Conservation (phyloP, 306 rosid genomes). For the Cucurbita ficifolia region DNA sequence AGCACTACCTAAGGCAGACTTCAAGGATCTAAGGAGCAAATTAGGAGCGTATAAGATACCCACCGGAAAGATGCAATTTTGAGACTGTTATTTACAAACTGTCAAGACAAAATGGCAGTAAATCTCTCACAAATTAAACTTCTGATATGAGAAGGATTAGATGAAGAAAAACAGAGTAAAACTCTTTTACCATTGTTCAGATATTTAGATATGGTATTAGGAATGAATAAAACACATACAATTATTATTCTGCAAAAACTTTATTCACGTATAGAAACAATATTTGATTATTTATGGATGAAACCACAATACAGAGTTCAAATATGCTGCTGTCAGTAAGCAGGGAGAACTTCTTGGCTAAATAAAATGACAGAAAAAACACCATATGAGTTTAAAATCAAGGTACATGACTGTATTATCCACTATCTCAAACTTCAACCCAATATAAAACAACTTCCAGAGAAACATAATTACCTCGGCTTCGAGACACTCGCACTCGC, state of each 20-base stretch:
- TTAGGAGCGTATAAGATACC: not conserved
- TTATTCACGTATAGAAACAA: not conserved
- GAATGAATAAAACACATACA: not conserved
- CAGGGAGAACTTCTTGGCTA: not conserved
- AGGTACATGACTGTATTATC: not conserved
- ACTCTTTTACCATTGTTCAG: not conserved
- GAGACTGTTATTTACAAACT: not conserved
- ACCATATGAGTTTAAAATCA: not conserved
- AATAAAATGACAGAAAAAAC: not conserved
- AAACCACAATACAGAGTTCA: not conserved
- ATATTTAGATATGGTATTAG: not conserved
- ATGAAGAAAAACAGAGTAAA: not conserved
- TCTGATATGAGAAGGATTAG: not conserved
- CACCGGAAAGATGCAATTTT: not conserved
- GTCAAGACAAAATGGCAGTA: not conserved
- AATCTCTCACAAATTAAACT: not conserved
- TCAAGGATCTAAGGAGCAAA: not conserved
- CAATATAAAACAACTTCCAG: not conserved
- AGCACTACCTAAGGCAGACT: not conserved
- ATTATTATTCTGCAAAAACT: not conserved
- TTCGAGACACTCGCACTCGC: not conserved
- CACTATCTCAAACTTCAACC: slow-evolving; percentile 2
- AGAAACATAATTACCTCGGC: not conserved
- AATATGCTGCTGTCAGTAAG: not conserved
- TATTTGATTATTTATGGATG: not conserved